Percentiles rank a stretch among this genome's conserved stretches.
Conservation (phyloP, 805 yeast genomes). For the Naumovozyma baii region DNA sequence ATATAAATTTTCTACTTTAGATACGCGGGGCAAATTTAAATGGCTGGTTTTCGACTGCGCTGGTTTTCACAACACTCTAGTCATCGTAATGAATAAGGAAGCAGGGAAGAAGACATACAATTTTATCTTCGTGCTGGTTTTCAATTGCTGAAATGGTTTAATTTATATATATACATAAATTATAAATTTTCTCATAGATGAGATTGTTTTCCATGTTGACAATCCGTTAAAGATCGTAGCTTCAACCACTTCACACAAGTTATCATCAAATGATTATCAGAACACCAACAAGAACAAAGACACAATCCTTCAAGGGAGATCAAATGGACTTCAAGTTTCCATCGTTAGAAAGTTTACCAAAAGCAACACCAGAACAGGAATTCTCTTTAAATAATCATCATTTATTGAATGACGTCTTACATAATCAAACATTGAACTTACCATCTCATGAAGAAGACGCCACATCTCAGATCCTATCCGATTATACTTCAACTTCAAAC, state of each 20-base stretch:
- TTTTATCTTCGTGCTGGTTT: too few species aligned
- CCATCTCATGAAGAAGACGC: constrained; percentile 7
- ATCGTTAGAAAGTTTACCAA: constrained; percentile 19
- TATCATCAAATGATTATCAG: constrained; percentile 15
- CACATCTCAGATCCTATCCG: constrained; percentile 27
- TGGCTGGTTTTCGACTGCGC: constrained; percentile 4
- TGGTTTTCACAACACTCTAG: background rate
- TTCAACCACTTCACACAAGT: too few species aligned
- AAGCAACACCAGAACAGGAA: constrained; percentile 6
- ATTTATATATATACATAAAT: background rate
- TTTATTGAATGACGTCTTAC: constrained; percentile 17
- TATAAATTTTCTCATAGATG: too few species aligned
- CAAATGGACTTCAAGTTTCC: constrained; percentile 36
- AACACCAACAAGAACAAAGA: constrained; percentile 29
- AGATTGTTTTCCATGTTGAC: too few species aligned
- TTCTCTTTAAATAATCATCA: constrained; percentile 23
- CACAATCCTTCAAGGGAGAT: constrained; percentile 32
- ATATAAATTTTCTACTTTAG: too few species aligned
- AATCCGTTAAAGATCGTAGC: too few species aligned
- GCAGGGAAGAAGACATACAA: too few species aligned
- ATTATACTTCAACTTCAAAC: constrained; percentile 17
- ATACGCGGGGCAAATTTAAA: constrained; percentile 1
- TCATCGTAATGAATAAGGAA: too few species aligned
- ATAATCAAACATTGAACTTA: constrained; percentile 3
- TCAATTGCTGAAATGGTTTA: too few species aligned